phyloP scores from a whole-genome alignment of 495 filamentous ascomycete species.

The Talaromyces stipitatus region DNA sequence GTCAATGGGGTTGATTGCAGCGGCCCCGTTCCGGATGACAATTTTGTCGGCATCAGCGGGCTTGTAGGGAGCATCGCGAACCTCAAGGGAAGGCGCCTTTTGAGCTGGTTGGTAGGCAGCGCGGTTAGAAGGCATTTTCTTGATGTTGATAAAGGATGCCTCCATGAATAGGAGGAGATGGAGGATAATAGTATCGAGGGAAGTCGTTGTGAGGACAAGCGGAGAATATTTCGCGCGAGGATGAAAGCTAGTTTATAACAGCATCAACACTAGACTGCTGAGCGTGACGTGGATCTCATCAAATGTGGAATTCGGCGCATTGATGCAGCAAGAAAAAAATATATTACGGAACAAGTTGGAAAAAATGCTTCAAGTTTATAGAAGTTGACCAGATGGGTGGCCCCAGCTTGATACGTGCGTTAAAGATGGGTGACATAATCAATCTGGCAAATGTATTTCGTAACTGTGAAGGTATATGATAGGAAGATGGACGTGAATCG shows the following conservation, averaged over 20 bases:
- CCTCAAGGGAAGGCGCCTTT: conserved; percentile 22
- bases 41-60: conserved; percentile 24
- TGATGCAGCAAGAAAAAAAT: neutral
- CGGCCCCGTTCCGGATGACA: conserved; percentile 28
- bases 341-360: neutral
- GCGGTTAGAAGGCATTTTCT: conserved; percentile 20
- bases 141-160: neutral
- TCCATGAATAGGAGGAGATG: neutral
- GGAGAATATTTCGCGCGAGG: neutral
- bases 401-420: neutral
- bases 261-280: neutral
- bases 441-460: neutral
- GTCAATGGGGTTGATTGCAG: conserved; percentile 39
- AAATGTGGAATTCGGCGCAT: neutral
- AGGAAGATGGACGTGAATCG: neutral
- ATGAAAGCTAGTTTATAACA: neutral
- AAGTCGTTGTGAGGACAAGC: neutral
- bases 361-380: neutral
- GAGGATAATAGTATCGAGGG: neutral
- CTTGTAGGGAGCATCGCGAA: conserved; percentile 26
- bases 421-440: neutral
- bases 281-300: neutral
- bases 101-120: conserved; percentile 28
- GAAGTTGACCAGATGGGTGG: neutral
- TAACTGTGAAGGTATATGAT: neutral